Percentiles rank a stretch among this genome's conserved stretches.
Evolutionary conservation across 1,139 yeast genomes (phyloP).

Genomic region (Magnusiomyces paraingens): DNA sequence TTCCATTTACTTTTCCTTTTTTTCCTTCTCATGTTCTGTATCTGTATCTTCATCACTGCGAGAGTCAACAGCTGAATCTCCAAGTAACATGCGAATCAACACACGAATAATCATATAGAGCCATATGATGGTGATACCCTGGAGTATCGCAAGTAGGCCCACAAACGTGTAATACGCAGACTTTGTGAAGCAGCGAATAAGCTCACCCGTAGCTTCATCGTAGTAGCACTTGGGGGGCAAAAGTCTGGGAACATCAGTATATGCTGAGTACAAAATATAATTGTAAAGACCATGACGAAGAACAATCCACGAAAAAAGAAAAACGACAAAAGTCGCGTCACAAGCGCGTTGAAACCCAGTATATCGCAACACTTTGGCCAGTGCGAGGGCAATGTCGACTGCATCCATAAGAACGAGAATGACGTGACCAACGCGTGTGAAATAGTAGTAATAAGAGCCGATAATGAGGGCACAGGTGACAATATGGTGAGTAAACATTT

Average conservation of each 20-base stretch:
- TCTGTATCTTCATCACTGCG: conserved; percentile 55
- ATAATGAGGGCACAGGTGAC: conserved; percentile 62
- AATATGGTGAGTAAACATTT: conserved; percentile 86
- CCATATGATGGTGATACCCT: conserved; percentile 66
- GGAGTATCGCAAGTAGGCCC: conserved; percentile 56
- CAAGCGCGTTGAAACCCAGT: conserved; percentile 54
- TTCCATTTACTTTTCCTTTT: conserved; percentile 2
- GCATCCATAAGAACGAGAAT: conserved; percentile 77
- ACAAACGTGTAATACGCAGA: conserved; percentile 46
- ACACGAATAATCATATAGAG: conserved; percentile 65
- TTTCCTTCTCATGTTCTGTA: conserved; percentile 39
- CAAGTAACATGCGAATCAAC: conserved; percentile 60
- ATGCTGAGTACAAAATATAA: conserved; percentile 47
- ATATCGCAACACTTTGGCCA: conserved; percentile 74
- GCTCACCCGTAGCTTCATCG: conserved; percentile 24
- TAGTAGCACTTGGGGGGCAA: conserved; percentile 25
- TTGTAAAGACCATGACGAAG: conserved; percentile 72
- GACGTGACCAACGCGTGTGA: conserved; percentile 71
- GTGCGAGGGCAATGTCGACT: conserved; percentile 64
- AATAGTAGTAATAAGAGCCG: conserved; percentile 70
- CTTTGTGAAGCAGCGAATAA: conserved; percentile 54
- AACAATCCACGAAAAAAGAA: conserved; percentile 62
- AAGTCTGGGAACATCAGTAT: conserved; percentile 25
- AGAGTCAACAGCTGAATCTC: conserved; percentile 65
- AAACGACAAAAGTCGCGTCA: conserved; percentile 62